phyloP scores from a whole-genome alignment of 1,139 yeast genomes.

The Diutina scorzettiae region DNA sequence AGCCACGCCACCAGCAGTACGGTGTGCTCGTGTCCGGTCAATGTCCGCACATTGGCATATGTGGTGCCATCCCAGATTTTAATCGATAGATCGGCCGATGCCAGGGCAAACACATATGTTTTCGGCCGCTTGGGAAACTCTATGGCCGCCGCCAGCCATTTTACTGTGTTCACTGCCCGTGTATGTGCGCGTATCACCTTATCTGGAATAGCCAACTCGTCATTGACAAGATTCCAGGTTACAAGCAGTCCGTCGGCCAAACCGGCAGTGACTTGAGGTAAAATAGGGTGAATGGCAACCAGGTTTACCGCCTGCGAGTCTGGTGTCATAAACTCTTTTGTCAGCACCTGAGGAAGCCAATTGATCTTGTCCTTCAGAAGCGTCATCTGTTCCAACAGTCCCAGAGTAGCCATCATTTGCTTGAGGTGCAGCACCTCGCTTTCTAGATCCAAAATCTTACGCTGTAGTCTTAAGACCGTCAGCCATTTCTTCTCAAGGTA shows the following conservation, averaged over 20 bases:
- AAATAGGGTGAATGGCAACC: constrained; percentile 59
- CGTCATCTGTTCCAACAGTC: constrained; percentile 7
- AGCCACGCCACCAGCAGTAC: constrained; percentile 55
- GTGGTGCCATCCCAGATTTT: constrained; percentile 53
- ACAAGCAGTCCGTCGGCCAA: constrained; percentile 65
- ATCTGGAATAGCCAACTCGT: constrained; percentile 55
- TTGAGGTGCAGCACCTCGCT: constrained; percentile 31
- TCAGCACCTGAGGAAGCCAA: constrained; percentile 62
- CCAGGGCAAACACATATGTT: constrained; percentile 35
- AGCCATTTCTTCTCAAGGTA: constrained; percentile 83
- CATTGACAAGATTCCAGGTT: constrained; percentile 54
- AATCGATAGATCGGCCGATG: constrained; percentile 65
- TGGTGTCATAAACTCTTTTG: constrained; percentile 43
- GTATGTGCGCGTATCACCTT: constrained; percentile 67
- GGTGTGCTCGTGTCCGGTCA: constrained; percentile 87
- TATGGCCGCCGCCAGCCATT: constrained; percentile 27
- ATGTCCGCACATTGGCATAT: constrained; percentile 47
- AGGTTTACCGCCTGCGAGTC: constrained; percentile 45
- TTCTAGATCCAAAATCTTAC: constrained; percentile 51
- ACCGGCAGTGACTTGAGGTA: constrained; percentile 56
- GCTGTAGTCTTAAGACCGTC: constrained; percentile 70
- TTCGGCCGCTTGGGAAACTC: background rate
- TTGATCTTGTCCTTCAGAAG: constrained; percentile 27
- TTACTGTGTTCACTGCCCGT: constrained; percentile 51
- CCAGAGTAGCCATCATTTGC: constrained; percentile 14